phyloP scores from a whole-genome alignment of 495 filamentous ascomycete species.

The Astrothelium macrocarpum region DNA sequence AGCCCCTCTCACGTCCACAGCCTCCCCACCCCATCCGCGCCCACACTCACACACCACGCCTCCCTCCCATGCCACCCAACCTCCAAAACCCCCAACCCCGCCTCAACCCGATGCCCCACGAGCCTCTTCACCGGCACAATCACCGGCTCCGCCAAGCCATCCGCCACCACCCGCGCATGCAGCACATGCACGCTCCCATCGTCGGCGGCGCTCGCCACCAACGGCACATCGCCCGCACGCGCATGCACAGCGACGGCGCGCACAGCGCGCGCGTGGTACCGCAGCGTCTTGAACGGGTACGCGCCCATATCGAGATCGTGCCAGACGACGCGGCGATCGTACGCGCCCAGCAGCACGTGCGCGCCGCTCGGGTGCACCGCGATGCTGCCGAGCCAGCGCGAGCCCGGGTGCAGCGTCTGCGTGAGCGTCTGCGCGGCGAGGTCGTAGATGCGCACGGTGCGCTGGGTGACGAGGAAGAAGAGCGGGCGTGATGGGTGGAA shows the following conservation, averaged over 20 bases:
- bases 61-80: conserved; percentile 89
- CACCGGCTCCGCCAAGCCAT: conserved; percentile 88
- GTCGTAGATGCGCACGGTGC: conserved; percentile 85
- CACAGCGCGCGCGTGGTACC: conserved; percentile 88
- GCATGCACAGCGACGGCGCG: conserved; percentile 78
- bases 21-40: conserved; percentile 83
- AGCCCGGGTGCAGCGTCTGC: conserved; percentile 85
- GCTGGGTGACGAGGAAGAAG: conserved; percentile 92
- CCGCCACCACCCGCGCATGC: conserved; percentile 87
- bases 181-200: conserved; percentile 92
- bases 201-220: conserved; percentile 89
- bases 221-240: conserved; percentile 54
- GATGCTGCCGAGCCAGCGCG: conserved; percentile 88
- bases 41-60: conserved; percentile 87
- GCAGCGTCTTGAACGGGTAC: conserved; percentile 86
- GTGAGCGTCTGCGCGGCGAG: conserved; percentile 77
- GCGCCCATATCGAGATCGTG: conserved; percentile 89
- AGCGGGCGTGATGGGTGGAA: conserved; percentile 92
- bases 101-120: conserved; percentile 71
- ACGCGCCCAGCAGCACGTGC: conserved; percentile 86
- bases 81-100: conserved; percentile 80
- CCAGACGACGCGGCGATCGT: conserved; percentile 91
- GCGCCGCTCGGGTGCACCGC: conserved; percentile 89
- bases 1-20: conserved; percentile 65
- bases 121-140: conserved; percentile 95